Percentiles rank a stretch among this genome's conserved stretches.
Evolutionary conservation across 495 filamentous ascomycete genomes (phyloP).

Genomic region (Tuber umbilicatum): DNA sequence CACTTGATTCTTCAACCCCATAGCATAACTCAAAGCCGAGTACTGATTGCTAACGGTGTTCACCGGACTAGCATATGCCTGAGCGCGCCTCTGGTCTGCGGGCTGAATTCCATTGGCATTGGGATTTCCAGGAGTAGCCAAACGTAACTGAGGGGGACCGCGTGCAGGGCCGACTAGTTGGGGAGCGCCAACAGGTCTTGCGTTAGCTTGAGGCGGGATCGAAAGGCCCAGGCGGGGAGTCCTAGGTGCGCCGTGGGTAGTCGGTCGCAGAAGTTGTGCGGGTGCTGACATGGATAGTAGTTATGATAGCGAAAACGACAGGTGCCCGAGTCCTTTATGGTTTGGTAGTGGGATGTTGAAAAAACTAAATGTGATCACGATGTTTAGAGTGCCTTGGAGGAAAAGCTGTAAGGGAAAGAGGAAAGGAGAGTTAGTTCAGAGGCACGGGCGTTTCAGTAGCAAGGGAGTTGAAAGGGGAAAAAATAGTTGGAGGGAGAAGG

Average conservation of each 20-base stretch:
- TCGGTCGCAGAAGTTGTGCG: not conserved
- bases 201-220: constrained; percentile 23
- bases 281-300: constrained; percentile 10
- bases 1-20: constrained; percentile 41
- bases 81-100: constrained; percentile 21
- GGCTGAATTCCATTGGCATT: constrained; percentile 20
- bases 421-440: not conserved
- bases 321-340: not conserved
- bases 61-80: constrained; percentile 30
- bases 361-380: not conserved
- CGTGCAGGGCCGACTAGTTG: constrained; percentile 11
- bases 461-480: not conserved
- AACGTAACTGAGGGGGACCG: constrained; percentile 37
- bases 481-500: not conserved
- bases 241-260: not conserved
- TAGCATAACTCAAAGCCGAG: constrained; percentile 39
- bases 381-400: not conserved
- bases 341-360: not conserved
- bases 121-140: constrained; percentile 39
- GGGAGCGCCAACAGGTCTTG: constrained; percentile 1
- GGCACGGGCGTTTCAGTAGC: not conserved
- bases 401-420: not conserved
- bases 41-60: constrained; percentile 35
- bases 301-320: not conserved
- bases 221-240: constrained; percentile 40